Base-by-base conservation (phyloP, 1,139 yeast genomes). In the Scheffersomyces insectosa region DNA sequence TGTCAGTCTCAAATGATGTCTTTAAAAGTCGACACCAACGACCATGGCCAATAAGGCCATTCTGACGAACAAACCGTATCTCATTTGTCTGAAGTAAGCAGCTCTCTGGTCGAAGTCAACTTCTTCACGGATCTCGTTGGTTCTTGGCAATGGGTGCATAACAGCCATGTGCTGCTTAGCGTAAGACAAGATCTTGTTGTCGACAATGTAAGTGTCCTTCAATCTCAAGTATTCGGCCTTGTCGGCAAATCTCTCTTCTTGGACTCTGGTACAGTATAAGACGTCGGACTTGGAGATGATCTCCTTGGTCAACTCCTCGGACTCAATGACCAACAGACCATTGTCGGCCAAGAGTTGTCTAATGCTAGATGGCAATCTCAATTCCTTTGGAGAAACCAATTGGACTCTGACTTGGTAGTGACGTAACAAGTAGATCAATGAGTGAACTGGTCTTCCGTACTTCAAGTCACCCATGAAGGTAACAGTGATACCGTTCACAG, bases 51-150 rank as follows among this genome's bases (percentile, higher is more conserved):
- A 79, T 54, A 95, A 75, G 14, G 99, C 99, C 99, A 95, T 95
- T 80, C 99, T 89, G 43, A 95, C 96, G 65, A 84, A 95, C 68
- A 95, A 79, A 49, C 99, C 99, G 64, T 93, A 93, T 70, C 95
- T 86, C 98, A 93, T 93, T 77, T 91, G 98, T 82, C 99, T 88
- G 78, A 93, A 93, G 76, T 93, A 93, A 48, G 98, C 98, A 53
- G 99, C 98, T 70, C 99, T 87, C 70, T 91, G 97, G 70, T 95
- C 99, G 62, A 91, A 93, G 70, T 95, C 99, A 59, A 95, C 98
- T 74, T 95, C 99, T 72, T 90, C 98, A 62, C 88, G 86, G 57
- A 95, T 91, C 74, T 95, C 99, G 59, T 83, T 86, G 54, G 89
- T 90, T 72, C 99, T 88, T 65, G 99, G 99, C 60, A 95, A 81